Evolutionary conservation across 2,329 filamentous ascomycete genomes (phyloP), one percentile per base, ranked within the genome.

Genomic region (Colletotrichum tofieldiae): DNA sequence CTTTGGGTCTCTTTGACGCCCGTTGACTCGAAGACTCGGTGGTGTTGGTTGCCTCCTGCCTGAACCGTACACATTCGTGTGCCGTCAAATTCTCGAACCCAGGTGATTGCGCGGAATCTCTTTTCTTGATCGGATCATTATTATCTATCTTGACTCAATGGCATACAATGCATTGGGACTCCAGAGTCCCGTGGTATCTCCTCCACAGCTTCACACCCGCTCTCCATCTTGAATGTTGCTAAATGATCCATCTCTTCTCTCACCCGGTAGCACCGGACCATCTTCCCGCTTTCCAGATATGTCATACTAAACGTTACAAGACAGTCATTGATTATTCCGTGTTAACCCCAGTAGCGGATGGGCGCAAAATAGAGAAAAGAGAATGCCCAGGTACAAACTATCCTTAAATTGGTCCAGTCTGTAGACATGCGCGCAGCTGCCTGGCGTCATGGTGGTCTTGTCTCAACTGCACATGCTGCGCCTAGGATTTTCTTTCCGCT

Each of bases 391-490:
- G 55, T 56, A 43, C 7, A 64, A 49, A 65, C 35, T 43, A 23
- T 72, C 43, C 66, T 32, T 71, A 32, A 61, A 73, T 61, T 73
- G 56, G 55, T 52, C 43, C 51, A 51, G 45, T 29, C 20, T 37
- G 52, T 58, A 43, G 45, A 63, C 49, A 62, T 62, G 20, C 18
- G 55, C 18, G 65, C 68, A 45, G 41, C 58, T 54, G 58, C 43
- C 23, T 47, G 7, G 59, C 39, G 56, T 58, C 35, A 62, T 45
- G 18, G 41, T 49, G 32, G 32, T 26, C 45, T 59, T 68, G 64
- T 58, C 52, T 45, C 49, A 61, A 35, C 43, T 43, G 59, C 45
- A 52, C 41, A 23, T 45, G 51, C 51, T 58, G 58, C 20, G 32
- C 58, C 52, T 47, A 45, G 52, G 43, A 11, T 45, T 63, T 43